A percentile compares a stretch with the other conserved stretches of the same genome.
Evolutionary conservation across 208 protist genomes (phyloP).

Genomic region (Acanthamoeba culbertsoni): DNA sequence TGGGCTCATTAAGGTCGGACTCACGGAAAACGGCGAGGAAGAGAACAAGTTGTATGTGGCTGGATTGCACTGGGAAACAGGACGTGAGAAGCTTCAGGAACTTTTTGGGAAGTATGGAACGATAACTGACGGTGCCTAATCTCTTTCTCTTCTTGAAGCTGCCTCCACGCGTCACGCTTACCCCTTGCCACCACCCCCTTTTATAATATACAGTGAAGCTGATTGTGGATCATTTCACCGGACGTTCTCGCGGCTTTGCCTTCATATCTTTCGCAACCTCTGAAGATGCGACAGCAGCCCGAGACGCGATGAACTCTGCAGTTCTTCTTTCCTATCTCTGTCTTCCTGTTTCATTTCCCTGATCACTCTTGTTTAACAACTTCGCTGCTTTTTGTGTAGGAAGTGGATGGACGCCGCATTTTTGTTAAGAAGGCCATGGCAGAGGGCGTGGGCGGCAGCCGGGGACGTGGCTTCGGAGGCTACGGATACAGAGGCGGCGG

Average conservation of each 20-base stretch:
- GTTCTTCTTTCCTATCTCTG: not conserved
- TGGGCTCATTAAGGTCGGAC: not conserved
- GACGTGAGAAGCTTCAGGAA: not conserved
- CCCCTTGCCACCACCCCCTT: not conserved
- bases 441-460: not conserved
- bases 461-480: not conserved
- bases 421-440: conserved; percentile 14
- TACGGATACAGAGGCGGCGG: no score
- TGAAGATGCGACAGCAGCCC: not conserved
- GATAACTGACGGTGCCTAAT: not conserved
- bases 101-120: not conserved
- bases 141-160: not conserved
- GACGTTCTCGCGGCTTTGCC: not conserved
- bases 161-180: not conserved
- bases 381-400: not conserved
- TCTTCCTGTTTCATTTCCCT: not conserved
- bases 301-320: not conserved
- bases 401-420: not conserved
- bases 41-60: not conserved
- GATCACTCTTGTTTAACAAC: not conserved
- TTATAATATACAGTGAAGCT: not conserved
- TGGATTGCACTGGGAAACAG: not conserved
- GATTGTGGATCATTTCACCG: not conserved
- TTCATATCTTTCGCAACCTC: not conserved
- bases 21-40: not conserved